Evolutionary conservation across 805 yeast genomes (phyloP), one percentile per base, ranked within the genome.

Genomic region (Yamadazyma paraphyllophila): DNA sequence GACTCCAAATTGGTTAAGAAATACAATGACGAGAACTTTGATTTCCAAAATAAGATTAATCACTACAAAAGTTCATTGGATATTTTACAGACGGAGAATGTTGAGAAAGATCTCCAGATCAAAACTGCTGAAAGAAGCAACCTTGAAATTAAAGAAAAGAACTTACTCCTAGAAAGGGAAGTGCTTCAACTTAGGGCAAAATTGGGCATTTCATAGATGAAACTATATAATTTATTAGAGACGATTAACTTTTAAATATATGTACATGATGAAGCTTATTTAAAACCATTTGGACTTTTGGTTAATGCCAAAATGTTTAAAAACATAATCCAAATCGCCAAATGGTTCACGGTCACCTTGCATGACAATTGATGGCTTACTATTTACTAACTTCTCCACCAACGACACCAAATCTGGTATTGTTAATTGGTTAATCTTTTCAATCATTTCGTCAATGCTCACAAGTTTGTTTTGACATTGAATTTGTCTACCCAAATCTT

Each of bases 401-500:
- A 88, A 90, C 10, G 81, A 69, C 46, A 76, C 77, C 36, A 94
- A 74, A 61, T 92, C 97, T 5, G 66, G 67, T 2, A 81, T 75
- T 0, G 88, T 77, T 50, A 94, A 76, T 9, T 63, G 60, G 47
- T 86, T 90, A 50, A 94, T 89, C 57, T 82, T 81, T 6, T 65
- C 69, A 46, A 92, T 83, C 96, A 92, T 90, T 57, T 90, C 96
- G 29, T 73, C 69, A 7, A 89, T 83, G 11, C 87, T 81, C 7
- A 91, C 78, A 52, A 86, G 80, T 53, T 77, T 78, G 36, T 89
- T 88, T 60, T 86, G 89, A 38, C 88, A 80, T 65, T 88, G 96
- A 20, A 94, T 81, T 65, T 94, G 99, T 65, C 98, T 81, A 11
- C 98, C 98, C 67, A 91, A 74, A 59, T 94, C 99, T 66, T 94